Conservation (phyloP, 495 filamentous ascomycete species). For the Hyaloscypha hepaticicola region DNA sequence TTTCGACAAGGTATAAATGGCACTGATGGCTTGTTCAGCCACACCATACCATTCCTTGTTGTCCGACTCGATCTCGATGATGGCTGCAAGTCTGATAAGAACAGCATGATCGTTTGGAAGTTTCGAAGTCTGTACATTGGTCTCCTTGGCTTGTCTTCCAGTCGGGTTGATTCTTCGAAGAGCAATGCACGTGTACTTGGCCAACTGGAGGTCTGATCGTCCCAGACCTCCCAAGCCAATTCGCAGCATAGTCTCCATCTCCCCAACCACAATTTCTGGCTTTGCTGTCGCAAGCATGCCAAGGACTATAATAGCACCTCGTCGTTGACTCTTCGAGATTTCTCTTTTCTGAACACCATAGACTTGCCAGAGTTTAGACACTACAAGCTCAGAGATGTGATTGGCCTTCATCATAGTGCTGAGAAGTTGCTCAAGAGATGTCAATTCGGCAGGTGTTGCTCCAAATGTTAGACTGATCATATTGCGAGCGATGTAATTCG, state of each 20-base stretch:
- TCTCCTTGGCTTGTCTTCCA: conserved; percentile 73
- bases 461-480: conserved; percentile 99
- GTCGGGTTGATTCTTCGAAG: conserved; percentile 85
- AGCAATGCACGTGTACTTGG: conserved; percentile 93
- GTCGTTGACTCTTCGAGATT: conserved; percentile 87
- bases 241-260: conserved; percentile 89
- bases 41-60: conserved; percentile 97
- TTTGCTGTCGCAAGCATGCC: conserved; percentile 95
- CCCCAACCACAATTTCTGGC: conserved; percentile 86
- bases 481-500: conserved; percentile 94
- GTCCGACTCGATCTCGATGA: conserved; percentile 79
- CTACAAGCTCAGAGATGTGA: conserved; percentile 79
- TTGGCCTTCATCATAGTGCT: conserved; percentile 97
- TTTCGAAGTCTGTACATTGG: conserved; percentile 64
- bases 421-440: conserved; percentile 89
- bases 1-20: conserved; percentile 92
- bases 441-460: conserved; percentile 89
- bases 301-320: conserved; percentile 92
- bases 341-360: conserved; percentile 92
- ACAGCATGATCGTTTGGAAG: conserved; percentile 91
- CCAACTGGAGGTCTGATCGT: conserved; percentile 77
- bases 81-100: conserved; percentile 71
- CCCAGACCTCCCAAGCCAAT: conserved; percentile 85
- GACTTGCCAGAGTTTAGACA: conserved; percentile 94
- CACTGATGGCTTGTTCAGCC: conserved; percentile 95